Evolutionary conservation across 2,329 filamentous ascomycete species (phyloP).

Genomic region (Claviceps africana): DNA sequence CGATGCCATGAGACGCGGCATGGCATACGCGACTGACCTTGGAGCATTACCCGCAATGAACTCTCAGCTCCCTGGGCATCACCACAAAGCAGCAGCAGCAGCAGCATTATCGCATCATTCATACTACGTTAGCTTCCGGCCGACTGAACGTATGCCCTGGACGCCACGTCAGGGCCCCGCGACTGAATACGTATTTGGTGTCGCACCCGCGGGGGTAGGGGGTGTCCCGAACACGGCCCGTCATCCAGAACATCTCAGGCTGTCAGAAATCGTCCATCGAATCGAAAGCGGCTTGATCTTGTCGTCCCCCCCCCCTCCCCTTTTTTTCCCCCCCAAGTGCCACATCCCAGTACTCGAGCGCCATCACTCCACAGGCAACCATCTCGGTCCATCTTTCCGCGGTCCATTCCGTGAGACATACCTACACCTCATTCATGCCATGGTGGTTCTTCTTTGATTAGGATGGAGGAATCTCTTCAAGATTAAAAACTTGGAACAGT

Average conservation of each 20-base stretch:
- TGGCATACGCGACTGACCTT: not conserved
- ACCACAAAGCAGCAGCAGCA: not conserved
- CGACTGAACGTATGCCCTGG: not conserved
- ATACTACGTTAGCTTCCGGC: not conserved
- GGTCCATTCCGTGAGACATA: not conserved
- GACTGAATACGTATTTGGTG: not conserved
- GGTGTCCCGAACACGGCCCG: slow-evolving; percentile 1
- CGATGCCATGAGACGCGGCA: not conserved
- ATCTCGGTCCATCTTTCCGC: not conserved
- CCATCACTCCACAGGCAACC: not conserved
- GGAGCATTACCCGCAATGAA: not conserved
- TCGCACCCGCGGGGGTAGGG: not conserved
- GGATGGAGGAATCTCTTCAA: too few species aligned
- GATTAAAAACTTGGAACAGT: not conserved
- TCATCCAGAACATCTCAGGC: not conserved
- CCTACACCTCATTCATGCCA: not conserved
- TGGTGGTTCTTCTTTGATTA: too few species aligned
- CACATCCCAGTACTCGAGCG: not conserved
- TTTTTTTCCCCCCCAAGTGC: not conserved
- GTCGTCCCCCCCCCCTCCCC: not conserved
- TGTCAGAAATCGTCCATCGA: not conserved
- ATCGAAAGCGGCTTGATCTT: not conserved
- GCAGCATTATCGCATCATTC: not conserved
- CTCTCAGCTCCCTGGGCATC: not conserved
- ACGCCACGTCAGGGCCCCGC: not conserved